Conservation (phyloP, 1,284 basidiomycete genomes). For the Cystobasidiaceae sp. region DNA sequence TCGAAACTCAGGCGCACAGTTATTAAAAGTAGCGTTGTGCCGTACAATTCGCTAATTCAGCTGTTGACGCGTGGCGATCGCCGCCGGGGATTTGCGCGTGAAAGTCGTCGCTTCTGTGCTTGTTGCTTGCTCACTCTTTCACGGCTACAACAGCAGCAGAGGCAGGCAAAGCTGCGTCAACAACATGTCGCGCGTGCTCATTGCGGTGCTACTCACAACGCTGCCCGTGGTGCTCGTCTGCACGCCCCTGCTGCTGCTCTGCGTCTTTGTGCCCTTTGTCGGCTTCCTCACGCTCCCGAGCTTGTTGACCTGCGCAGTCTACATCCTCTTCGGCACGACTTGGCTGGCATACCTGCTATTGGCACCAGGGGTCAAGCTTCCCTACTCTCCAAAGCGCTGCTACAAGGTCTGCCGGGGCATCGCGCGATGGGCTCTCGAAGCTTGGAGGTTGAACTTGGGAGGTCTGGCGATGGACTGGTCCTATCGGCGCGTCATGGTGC, state of each 20-base stretch:
- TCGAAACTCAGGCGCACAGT: too few relatives aligned
- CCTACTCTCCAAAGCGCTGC: constrained; percentile 42
- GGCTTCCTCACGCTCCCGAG: constrained; percentile 44
- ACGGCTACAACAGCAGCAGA: too few relatives aligned
- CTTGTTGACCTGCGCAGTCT: constrained; percentile 40
- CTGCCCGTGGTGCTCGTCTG: constrained; percentile 21
- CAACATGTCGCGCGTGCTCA: not conserved
- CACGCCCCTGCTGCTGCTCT: constrained; percentile 31
- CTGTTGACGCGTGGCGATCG: too few relatives aligned
- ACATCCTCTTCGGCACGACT: constrained; percentile 42
- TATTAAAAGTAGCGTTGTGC: too few relatives aligned
- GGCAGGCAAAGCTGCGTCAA: too few relatives aligned
- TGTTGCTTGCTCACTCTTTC: too few relatives aligned
- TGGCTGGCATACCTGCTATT: constrained; percentile 46
- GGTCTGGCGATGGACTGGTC: constrained; percentile 43
- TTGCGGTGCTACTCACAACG: constrained; percentile 2
- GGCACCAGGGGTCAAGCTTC: constrained; percentile 44
- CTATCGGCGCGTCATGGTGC: constrained; percentile 43
- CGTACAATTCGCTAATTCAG: too few relatives aligned
- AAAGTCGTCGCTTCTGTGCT: too few relatives aligned
- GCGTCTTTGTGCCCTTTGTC: constrained; percentile 32
- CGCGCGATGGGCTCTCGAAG: constrained; percentile 40
- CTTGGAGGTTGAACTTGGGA: constrained; percentile 38
- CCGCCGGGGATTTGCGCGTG: too few relatives aligned
- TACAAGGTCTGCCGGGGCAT: constrained; percentile 43